Conservation (phyloP, 768 basidiomycete species). For the Naganishia antarctica region DNA sequence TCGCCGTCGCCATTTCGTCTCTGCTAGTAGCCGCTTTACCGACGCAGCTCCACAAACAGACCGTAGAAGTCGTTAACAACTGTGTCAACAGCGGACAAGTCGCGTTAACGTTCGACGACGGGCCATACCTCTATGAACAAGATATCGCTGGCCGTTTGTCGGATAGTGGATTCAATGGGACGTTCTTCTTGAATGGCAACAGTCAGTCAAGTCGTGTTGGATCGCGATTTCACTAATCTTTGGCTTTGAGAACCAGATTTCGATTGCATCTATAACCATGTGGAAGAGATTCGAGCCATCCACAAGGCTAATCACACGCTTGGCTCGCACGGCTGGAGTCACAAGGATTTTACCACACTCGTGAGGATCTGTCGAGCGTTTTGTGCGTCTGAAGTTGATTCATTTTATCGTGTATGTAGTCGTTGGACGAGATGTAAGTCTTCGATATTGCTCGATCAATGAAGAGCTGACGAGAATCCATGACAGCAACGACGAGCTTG, state of each 20-base stretch:
- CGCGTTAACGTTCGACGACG: constrained; percentile 7
- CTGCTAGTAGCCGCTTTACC: too few species aligned
- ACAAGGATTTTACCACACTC: not conserved
- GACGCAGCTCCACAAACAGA: too few species aligned
- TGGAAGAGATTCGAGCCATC: constrained; percentile 1
- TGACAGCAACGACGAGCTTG: constrained; percentile 16
- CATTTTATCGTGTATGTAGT: not conserved
- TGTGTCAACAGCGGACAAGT: not conserved
- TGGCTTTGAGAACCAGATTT: not conserved
- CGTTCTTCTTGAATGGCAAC: constrained; percentile 8
- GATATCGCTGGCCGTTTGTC: not conserved
- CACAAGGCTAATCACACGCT: not conserved
- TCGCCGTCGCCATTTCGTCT: too few species aligned
- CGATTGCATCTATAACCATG: not conserved
- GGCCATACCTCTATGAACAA: not conserved
- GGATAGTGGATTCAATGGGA: not conserved
- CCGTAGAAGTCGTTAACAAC: not conserved
- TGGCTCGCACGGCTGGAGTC: constrained; percentile 1
- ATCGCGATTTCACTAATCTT: not conserved
- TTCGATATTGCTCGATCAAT: constrained; percentile 11
- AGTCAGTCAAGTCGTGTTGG: not conserved
- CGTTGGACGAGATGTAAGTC: constrained; percentile 28
- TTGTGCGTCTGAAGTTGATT: too few species aligned
- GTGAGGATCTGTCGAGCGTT: not conserved
- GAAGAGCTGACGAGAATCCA: not conserved